phyloP scores from a whole-genome alignment of 2,329 filamentous ascomycete genomes.

The Ophiostoma sp. region DNA sequence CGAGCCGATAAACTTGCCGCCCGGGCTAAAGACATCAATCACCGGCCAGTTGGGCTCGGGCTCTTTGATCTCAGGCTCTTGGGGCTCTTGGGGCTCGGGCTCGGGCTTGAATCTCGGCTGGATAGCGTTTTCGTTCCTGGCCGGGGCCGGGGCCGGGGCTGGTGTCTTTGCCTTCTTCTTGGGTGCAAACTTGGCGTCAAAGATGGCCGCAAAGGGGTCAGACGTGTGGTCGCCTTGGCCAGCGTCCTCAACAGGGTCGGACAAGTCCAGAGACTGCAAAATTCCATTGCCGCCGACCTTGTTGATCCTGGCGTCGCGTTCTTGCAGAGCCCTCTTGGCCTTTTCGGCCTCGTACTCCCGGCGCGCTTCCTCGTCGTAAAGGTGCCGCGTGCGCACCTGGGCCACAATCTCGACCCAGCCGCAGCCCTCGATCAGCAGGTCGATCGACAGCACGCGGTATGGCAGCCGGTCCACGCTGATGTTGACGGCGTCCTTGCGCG shows the following conservation, averaged over 20 bases:
- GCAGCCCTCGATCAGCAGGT: slow-evolving; percentile 85
- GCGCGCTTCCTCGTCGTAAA: slow-evolving; percentile 30
- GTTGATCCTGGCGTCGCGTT: background rate
- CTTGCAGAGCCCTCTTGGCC: background rate
- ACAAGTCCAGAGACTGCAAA: slow-evolving; percentile 32
- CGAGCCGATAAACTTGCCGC: slow-evolving; percentile 70
- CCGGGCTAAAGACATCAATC: slow-evolving; percentile 79
- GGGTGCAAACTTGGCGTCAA: background rate
- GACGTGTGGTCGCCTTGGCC: background rate
- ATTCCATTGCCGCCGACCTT: slow-evolving; percentile 19
- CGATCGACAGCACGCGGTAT: slow-evolving; percentile 72
- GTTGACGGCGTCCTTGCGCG: slow-evolving; percentile 55
- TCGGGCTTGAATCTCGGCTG: background rate
- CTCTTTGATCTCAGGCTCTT: background rate
- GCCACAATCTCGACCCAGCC: slow-evolving; percentile 88
- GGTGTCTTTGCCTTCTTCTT: background rate
- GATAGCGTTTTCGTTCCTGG: background rate
- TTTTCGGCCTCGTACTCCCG: slow-evolving; percentile 20
- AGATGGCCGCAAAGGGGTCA: background rate
- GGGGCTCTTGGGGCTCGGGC: background rate
- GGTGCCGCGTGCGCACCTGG: slow-evolving; percentile 63
- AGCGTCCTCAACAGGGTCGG: slow-evolving; percentile 24
- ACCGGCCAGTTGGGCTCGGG: slow-evolving; percentile 51
- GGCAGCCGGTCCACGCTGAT: slow-evolving; percentile 65
- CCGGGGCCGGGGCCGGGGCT: background rate